Conservation (phyloP, 2,329 filamentous ascomycete genomes). For the Pseudogymnoascus sp. region DNA sequence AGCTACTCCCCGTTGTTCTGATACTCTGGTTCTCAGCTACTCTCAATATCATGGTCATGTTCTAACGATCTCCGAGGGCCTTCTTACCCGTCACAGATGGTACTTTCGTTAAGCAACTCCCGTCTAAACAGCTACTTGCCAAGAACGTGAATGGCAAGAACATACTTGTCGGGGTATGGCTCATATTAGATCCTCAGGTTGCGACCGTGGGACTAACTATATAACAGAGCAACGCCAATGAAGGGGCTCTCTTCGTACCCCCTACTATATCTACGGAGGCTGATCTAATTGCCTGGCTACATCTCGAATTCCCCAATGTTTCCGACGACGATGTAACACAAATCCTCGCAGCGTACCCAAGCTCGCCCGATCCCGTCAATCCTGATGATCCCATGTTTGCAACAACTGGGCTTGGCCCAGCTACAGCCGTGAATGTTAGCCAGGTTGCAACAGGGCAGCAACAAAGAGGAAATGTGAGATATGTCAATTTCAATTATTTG, state of each 20-base stretch:
- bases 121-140: slow-evolving; percentile 23
- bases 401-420: slow-evolving; percentile 29
- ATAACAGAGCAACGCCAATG: slow-evolving; percentile 40
- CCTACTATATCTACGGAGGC: slow-evolving; percentile 36
- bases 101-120: slow-evolving; percentile 24
- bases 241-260: slow-evolving; percentile 39
- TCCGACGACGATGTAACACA: slow-evolving; percentile 22
- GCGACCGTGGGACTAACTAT: too few species aligned
- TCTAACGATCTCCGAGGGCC: too few species aligned
- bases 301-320: slow-evolving; percentile 35
- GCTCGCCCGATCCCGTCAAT: slow-evolving; percentile 16
- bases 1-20: too few species aligned
- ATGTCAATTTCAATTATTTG: not conserved
- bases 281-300: slow-evolving; percentile 35
- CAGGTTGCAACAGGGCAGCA: slow-evolving; percentile 40
- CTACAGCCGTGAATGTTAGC: slow-evolving; percentile 38
- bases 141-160: slow-evolving; percentile 25
- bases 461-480: slow-evolving; percentile 35
- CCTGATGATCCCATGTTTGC: slow-evolving; percentile 21
- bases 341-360: slow-evolving; percentile 33
- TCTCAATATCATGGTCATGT: too few species aligned
- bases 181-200: too few species aligned
- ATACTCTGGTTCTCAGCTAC: too few species aligned
- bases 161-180: slow-evolving; percentile 11
- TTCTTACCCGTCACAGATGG: slow-evolving; percentile 32